Percentiles rank a stretch among this genome's conserved stretches.
phyloP scores from a whole-genome alignment of 1,284 basidiomycete species.

The Ceratobasidium sp. region DNA sequence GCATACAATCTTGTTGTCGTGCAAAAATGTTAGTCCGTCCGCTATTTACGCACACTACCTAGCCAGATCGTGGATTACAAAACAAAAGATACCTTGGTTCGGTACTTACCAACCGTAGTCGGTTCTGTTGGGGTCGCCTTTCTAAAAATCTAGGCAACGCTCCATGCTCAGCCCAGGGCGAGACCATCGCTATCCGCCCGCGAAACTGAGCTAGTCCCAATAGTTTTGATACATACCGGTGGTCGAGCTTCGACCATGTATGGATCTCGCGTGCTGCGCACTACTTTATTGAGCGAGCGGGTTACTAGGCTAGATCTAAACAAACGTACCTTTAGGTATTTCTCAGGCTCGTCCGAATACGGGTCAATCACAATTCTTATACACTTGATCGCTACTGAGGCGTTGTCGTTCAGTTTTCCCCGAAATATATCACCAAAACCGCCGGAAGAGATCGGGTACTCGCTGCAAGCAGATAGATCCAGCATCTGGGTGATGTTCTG shows the following conservation, averaged over 20 bases:
- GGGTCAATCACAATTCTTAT: neutral
- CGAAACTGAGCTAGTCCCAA: constrained; percentile 11
- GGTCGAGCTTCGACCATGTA: constrained; percentile 22
- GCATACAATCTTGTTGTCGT: neutral
- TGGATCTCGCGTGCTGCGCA: constrained; percentile 21
- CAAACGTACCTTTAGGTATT: neutral
- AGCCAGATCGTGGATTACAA: neutral
- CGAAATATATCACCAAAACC: constrained; percentile 26
- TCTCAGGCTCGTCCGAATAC: neutral
- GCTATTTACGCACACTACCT: constrained; percentile 10
- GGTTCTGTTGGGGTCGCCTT: neutral
- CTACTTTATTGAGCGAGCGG: neutral
- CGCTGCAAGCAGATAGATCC: neutral
- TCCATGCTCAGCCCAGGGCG: constrained; percentile 10
- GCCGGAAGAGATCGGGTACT: neutral
- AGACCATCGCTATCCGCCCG: constrained; percentile 27
- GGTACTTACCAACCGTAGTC: constrained; percentile 1
- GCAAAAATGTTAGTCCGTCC: constrained; percentile 1
- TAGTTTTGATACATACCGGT: constrained; percentile 13
- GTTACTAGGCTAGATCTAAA: neutral
- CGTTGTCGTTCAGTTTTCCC: neutral
- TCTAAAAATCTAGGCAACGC: neutral
- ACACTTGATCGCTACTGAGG: constrained; percentile 6
- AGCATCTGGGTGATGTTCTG: neutral
- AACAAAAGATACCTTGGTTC: neutral